A percentile compares a stretch with the other conserved stretches of the same genome.
Conservation (phyloP, 345 rosid genomes). For the Boechera divaricarpa region DNA sequence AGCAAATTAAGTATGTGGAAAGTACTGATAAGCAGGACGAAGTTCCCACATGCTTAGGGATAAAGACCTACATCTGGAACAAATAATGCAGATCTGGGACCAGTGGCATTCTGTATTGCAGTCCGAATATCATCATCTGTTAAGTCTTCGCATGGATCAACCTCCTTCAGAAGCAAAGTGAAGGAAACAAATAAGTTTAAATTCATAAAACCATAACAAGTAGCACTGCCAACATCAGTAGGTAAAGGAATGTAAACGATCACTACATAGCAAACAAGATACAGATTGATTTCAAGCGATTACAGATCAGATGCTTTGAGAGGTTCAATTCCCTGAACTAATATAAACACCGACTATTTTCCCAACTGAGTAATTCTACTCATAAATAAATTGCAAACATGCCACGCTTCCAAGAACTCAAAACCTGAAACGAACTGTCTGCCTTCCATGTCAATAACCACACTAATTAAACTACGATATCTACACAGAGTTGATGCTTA, state of each 20-base stretch:
- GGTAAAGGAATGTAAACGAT: background rate
- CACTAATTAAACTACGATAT: constrained; percentile 19
- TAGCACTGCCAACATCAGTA: constrained; percentile 5
- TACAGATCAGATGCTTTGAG: constrained; percentile 5
- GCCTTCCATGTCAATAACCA: constrained; percentile 3
- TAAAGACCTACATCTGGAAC: constrained; percentile 77
- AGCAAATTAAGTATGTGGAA: constrained; percentile 5
- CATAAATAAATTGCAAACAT: background rate
- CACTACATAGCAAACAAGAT: constrained; percentile 10
- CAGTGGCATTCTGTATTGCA: constrained; percentile 97
- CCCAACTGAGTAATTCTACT: constrained; percentile 1
- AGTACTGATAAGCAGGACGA: constrained; percentile 13
- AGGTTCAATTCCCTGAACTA: background rate
- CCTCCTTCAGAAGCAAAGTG: constrained; percentile 61
- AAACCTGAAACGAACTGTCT: background rate
- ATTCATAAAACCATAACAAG: background rate
- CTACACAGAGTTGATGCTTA: background rate
- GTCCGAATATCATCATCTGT: constrained; percentile 93
- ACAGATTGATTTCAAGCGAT: background rate
- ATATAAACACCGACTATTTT: background rate
- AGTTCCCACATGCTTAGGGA: background rate
- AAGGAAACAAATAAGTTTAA: constrained; percentile 7
- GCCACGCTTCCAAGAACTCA: constrained; percentile 1
- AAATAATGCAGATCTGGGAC: constrained; percentile 87
- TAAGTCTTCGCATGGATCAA: constrained; percentile 96